A percentile compares a stretch with the other conserved stretches of the same genome.
Conservation (phyloP, 495 filamentous ascomycete species). For the Symbiotaphrina buchneri region DNA sequence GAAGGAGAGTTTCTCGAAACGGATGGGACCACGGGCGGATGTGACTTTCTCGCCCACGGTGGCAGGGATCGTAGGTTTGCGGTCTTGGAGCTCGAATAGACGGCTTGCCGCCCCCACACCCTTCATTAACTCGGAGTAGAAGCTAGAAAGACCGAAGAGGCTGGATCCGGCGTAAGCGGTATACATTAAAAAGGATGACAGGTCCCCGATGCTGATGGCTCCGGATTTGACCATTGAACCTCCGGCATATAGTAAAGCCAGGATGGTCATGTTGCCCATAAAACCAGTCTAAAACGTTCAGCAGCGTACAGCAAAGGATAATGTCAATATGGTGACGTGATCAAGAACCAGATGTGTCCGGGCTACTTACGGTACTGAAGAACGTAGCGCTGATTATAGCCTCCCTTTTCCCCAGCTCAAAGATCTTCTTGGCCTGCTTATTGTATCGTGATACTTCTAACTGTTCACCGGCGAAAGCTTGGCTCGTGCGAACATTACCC, state of each 20-base stretch:
- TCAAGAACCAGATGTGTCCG: not conserved
- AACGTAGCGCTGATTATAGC: slow-evolving; percentile 78
- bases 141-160: slow-evolving; percentile 81
- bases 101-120: slow-evolving; percentile 89
- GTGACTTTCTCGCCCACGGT: slow-evolving; percentile 56
- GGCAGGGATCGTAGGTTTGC: slow-evolving; percentile 62
- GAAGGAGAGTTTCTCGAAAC: slow-evolving; percentile 66
- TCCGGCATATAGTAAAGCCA: slow-evolving; percentile 79
- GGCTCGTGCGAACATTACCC: slow-evolving; percentile 86
- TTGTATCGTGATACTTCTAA: slow-evolving; percentile 83
- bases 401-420: slow-evolving; percentile 64
- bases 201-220: slow-evolving; percentile 68
- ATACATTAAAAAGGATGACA: slow-evolving; percentile 98
- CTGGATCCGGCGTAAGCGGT: slow-evolving; percentile 79
- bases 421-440: slow-evolving; percentile 75
- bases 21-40: slow-evolving; percentile 70
- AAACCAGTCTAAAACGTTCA: slow-evolving; percentile 37
- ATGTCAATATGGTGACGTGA: slow-evolving; percentile 1
- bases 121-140: slow-evolving; percentile 98
- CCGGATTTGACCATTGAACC: slow-evolving; percentile 75
- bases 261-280: slow-evolving; percentile 85
- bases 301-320: no score
- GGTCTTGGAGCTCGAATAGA: slow-evolving; percentile 89
- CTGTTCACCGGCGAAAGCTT: slow-evolving; percentile 84
- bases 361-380: slow-evolving; percentile 42